These are phyloP conservation scores for Strigomonas galati DNA, from an alignment of 208 protist species.

Conservation along the genomic window DNA sequence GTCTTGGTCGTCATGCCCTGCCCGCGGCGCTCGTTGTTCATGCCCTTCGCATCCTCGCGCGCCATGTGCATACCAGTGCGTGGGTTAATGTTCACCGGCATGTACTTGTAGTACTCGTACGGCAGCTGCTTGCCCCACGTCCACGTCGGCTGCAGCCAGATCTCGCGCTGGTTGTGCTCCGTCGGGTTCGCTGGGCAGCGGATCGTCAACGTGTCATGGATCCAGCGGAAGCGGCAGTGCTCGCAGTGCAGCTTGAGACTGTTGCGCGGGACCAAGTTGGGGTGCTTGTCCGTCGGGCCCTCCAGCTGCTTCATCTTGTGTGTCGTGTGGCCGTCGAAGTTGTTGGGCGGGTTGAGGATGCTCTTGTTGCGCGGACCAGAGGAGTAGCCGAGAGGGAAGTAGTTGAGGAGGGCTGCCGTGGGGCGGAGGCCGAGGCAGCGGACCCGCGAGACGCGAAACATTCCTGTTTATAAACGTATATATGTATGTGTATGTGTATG, in stretches of 20 bases:
- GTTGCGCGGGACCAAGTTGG: conserved; percentile 51
- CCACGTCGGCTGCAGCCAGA: conserved; percentile 83
- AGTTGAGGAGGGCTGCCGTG: conserved; percentile 39
- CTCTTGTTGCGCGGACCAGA: conserved; percentile 67
- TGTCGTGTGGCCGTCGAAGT: conserved; percentile 56
- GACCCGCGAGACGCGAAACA: conserved; percentile 13
- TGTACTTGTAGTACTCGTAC: conserved; percentile 83
- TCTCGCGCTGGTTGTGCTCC: conserved; percentile 80
- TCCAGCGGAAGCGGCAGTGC: conserved; percentile 69
- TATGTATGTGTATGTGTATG: too few species aligned
- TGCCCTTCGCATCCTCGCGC: conserved; percentile 72
- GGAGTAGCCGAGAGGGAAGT: conserved; percentile 68
- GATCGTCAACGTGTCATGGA: conserved; percentile 77
- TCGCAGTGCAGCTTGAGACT: conserved; percentile 74
- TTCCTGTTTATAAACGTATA: conserved; percentile 1
- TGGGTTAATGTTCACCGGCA: conserved; percentile 70
- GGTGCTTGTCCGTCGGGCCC: conserved; percentile 52
- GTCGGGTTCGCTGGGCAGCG: conserved; percentile 64
- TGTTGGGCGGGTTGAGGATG: conserved; percentile 51
- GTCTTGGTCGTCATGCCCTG: conserved; percentile 77
- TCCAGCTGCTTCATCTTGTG: conserved; percentile 66
- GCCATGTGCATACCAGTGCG: conserved; percentile 68
- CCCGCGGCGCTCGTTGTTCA: conserved; percentile 83
- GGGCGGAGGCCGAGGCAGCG: conserved; percentile 12
- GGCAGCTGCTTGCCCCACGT: conserved; percentile 86